phyloP scores from a whole-genome alignment of 2,329 filamentous ascomycete species.

The Arthrobotrys musiformis region DNA sequence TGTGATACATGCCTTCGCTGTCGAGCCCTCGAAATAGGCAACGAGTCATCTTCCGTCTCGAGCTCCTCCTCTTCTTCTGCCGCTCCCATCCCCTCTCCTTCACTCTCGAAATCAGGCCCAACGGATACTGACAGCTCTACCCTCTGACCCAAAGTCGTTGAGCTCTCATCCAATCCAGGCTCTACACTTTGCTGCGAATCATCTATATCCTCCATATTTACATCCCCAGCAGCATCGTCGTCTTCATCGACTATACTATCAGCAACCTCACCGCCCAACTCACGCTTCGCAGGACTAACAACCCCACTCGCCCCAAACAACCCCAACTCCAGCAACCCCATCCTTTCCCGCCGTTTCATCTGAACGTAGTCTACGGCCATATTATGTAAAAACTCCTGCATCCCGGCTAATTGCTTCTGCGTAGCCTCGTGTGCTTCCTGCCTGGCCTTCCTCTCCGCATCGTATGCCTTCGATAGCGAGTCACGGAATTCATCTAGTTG shows the following conservation, averaged over 20 bases:
- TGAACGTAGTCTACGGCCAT: conserved; percentile 24
- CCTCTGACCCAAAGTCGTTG: neutral
- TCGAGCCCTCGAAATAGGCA: conserved; percentile 2
- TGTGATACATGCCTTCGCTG: conserved; percentile 22
- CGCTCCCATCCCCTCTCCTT: neutral
- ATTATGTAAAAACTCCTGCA: conserved; percentile 14
- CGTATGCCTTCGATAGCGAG: conserved; percentile 8
- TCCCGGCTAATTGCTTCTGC: conserved; percentile 16
- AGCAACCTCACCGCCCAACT: neutral
- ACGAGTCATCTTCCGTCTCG: conserved; percentile 33
- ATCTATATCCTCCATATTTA: conserved; percentile 33
- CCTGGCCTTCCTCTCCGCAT: conserved; percentile 30
- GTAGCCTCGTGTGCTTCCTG: conserved; percentile 23
- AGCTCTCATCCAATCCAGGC: conserved; percentile 17
- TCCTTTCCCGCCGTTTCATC: conserved; percentile 3
- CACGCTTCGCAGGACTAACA: conserved; percentile 3
- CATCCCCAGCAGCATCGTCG: conserved; percentile 6
- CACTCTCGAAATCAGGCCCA: neutral
- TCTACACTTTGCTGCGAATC: conserved; percentile 28
- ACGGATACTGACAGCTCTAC: neutral
- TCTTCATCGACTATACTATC: conserved; percentile 1
- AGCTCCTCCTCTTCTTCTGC: neutral
- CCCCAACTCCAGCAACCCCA: conserved; percentile 17
- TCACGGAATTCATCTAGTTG: conserved; percentile 29
- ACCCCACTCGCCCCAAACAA: conserved; percentile 29